Base-by-base conservation (phyloP, 495 filamentous ascomycete species). In the Tuber calosporum region DNA sequence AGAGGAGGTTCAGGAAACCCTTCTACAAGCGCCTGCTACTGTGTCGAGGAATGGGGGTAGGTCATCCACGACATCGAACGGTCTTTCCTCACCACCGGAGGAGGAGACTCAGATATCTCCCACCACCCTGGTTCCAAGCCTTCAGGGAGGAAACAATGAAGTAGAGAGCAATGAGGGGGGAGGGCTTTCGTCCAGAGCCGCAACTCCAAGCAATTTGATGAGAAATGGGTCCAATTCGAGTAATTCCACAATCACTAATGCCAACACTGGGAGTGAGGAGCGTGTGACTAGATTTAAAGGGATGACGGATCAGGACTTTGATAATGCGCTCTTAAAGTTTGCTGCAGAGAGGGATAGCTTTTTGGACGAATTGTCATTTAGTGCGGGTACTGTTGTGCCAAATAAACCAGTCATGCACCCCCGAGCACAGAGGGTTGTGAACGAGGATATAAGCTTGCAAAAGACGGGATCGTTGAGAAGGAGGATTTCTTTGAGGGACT, bases 301-400 rank as follows among this genome's bases (percentile, higher is more conserved):
- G 22, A 79, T 79, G 43, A 87, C 82, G 67, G 90, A 96, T 82
- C 92, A 91, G 80, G 94, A 97, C 83, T 99, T 99, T 79, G 94
- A 97, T 79, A 87, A 90, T 79, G 95, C 95, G 22, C 85, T 99
- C 74, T 82, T 92, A 71, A 98, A 97, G 82, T 99, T 99, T 83
- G 93, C 95, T 58, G 91, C 91, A 68, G 95, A 97, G 83, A 86
- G 95, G 76, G 95, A 99, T 77, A 90, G 90, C 74, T 98, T 99
- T 82, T 82, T 99, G 78, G 93, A 96, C 71, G 95, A 99, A 82
- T 86, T 97, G 75, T 93, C 90, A 80, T 90, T 97, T 82, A 94
- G 88, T 78, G 93, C 94, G 34, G 95, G 94, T 66, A 92, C 91
- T 13, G 86, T 89, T 66, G 89, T 93, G 34, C 85, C 89, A 38